Conservation (phyloP, 441 rosid species). For the Geranium incanum region DNA sequence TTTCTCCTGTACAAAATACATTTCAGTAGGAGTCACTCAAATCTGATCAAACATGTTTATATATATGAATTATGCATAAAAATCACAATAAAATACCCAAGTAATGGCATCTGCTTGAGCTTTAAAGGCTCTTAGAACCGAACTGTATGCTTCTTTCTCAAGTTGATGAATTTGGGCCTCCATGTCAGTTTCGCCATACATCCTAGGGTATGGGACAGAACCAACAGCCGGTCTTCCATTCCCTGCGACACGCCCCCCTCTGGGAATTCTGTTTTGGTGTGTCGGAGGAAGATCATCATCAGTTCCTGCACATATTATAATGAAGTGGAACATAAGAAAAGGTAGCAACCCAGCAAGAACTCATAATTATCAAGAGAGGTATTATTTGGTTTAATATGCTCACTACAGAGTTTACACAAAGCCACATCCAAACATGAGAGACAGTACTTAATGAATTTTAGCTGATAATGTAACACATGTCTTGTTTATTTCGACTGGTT, state of each 20-base stretch:
- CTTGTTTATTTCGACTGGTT: not conserved
- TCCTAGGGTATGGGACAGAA: slow-evolving; percentile 52
- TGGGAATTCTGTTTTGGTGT: slow-evolving; percentile 80
- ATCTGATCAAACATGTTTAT: not conserved
- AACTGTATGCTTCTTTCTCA: slow-evolving; percentile 89
- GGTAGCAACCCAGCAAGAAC: not conserved
- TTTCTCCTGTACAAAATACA: slow-evolving; percentile 54
- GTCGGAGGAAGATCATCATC: slow-evolving; percentile 98
- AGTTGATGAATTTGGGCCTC: slow-evolving; percentile 88
- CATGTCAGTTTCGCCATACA: slow-evolving; percentile 61
- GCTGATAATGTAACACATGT: not conserved
- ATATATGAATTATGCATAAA: not conserved
- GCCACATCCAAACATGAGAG: not conserved
- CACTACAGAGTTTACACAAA: not conserved
- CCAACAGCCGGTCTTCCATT: slow-evolving; percentile 76
- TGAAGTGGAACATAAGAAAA: not conserved
- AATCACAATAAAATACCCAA: slow-evolving; percentile 53
- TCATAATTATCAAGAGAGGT: not conserved
- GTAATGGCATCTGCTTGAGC: slow-evolving; percentile 98
- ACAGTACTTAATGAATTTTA: not conserved
- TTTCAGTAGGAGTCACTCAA: slow-evolving; percentile 14
- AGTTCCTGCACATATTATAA: slow-evolving; percentile 47
- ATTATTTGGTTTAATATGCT: not conserved
- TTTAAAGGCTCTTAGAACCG: slow-evolving; percentile 90
- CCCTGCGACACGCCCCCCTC: slow-evolving; percentile 61